phyloP scores from a whole-genome alignment of 2,329 filamentous ascomycete species.

The Knufia petricola region DNA sequence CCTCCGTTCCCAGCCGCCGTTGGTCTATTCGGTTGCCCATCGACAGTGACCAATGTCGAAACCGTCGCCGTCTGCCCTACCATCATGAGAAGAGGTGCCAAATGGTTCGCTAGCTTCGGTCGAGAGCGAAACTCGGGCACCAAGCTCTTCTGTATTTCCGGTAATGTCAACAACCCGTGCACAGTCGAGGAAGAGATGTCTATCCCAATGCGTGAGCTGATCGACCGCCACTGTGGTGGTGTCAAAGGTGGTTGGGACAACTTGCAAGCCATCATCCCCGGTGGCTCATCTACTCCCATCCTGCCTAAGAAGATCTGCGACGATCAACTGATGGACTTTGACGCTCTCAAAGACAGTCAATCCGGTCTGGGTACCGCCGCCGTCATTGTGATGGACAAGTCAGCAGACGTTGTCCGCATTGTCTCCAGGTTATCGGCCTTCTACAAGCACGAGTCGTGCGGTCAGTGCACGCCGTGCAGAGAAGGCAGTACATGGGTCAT shows the following conservation, averaged over 20 bases:
- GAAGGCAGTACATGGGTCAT: slow-evolving; percentile 99
- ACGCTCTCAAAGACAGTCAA: slow-evolving; percentile 94
- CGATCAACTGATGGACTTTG: slow-evolving; percentile 97
- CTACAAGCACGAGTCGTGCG: slow-evolving; percentile 97
- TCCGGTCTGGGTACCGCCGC: slow-evolving; percentile 94
- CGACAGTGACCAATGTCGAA: slow-evolving; percentile 96
- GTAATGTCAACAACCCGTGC: slow-evolving; percentile 95
- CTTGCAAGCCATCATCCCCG: slow-evolving; percentile 85
- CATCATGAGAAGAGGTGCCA: slow-evolving; percentile 83
- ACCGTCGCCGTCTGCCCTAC: slow-evolving; percentile 92
- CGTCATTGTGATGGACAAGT: slow-evolving; percentile 99
- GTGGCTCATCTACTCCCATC: slow-evolving; percentile 92
- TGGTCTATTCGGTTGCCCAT: slow-evolving; percentile 94
- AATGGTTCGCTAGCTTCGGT: slow-evolving; percentile 89
- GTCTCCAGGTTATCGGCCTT: slow-evolving; percentile 91
- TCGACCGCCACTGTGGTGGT: slow-evolving; percentile 96
- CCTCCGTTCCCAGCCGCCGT: slow-evolving; percentile 96
- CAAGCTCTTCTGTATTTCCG: slow-evolving; percentile 97
- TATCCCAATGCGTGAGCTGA: slow-evolving; percentile 88
- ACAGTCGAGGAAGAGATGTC: slow-evolving; percentile 99
- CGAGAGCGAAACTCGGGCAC: slow-evolving; percentile 94
- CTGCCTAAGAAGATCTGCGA: slow-evolving; percentile 84
- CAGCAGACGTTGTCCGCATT: slow-evolving; percentile 85
- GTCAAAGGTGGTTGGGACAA: slow-evolving; percentile 98
- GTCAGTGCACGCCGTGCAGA: slow-evolving; percentile 98